Evolutionary conservation across 2,329 filamentous ascomycete genomes (phyloP).

Genomic region (Aspergillus floridensis): DNA sequence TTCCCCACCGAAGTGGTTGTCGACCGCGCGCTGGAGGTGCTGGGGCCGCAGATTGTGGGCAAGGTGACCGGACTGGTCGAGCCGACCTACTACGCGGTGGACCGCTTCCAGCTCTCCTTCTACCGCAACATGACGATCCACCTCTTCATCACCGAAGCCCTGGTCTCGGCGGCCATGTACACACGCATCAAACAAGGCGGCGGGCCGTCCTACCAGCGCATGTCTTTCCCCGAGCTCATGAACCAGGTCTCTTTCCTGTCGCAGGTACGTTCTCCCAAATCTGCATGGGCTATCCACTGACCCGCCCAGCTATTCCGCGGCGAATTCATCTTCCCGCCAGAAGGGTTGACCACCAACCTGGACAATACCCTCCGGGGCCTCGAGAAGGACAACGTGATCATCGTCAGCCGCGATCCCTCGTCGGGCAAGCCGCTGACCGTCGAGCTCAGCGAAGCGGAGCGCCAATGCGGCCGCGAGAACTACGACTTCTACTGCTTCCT

Average conservation of each 20-base stretch:
- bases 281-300: slow-evolving; percentile 10
- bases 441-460: slow-evolving; percentile 73
- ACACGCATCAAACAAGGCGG: slow-evolving; percentile 86
- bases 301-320: slow-evolving; percentile 72
- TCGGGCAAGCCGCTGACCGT: slow-evolving; percentile 60
- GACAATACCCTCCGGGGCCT: slow-evolving; percentile 74
- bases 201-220: slow-evolving; percentile 75
- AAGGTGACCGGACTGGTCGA: slow-evolving; percentile 76
- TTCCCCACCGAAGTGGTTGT: slow-evolving; percentile 77
- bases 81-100: slow-evolving; percentile 90
- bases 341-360: slow-evolving; percentile 76
- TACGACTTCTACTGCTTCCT: slow-evolving; percentile 99
- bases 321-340: slow-evolving; percentile 93
- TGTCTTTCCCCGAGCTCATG: slow-evolving; percentile 69
- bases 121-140: slow-evolving; percentile 99
- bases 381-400: slow-evolving; percentile 74
- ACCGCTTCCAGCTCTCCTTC: slow-evolving; percentile 94
- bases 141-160: slow-evolving; percentile 87
- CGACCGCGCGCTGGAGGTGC: slow-evolving; percentile 83
- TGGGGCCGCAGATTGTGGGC: slow-evolving; percentile 85
- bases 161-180: slow-evolving; percentile 89
- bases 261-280: slow-evolving; percentile 41
- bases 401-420: slow-evolving; percentile 57
- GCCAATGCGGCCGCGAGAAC: slow-evolving; percentile 79
- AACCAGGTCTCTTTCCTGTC: slow-evolving; percentile 87